These are phyloP conservation scores for Phytophthora europaea DNA, from an alignment of 352 stramenopile genomes.

Conservation along the genomic window DNA sequence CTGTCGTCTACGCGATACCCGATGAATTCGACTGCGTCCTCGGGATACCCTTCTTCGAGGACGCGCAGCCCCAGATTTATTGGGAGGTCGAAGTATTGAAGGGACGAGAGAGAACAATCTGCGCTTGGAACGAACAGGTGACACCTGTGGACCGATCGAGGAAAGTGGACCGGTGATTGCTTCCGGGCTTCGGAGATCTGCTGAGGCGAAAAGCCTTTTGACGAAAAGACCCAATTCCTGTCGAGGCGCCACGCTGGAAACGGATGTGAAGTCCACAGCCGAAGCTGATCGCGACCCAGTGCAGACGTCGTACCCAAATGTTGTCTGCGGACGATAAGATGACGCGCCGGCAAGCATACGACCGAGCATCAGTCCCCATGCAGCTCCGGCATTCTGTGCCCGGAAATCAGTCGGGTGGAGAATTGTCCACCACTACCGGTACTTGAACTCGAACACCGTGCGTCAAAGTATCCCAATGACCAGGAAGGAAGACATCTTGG, in stretches of 20 bases:
- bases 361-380: background rate
- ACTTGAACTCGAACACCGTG: background rate
- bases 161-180: no score
- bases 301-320: no score
- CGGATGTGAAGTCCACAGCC: no score
- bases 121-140: no score
- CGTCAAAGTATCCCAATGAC: background rate
- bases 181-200: no score
- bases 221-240: slow-evolving; percentile 7
- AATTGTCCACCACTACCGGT: background rate
- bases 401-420: background rate
- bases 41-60: background rate
- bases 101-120: no score
- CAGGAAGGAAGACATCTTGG: no score
- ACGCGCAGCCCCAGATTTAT: background rate
- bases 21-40: background rate
- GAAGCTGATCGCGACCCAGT: no score
- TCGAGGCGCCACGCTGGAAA: background rate
- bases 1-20: background rate
- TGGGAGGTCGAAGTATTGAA: no score
- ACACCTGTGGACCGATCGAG: no score
- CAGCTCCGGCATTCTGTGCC: background rate
- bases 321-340: no score
- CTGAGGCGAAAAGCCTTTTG: background rate
- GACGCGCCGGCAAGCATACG: background rate